Percentiles rank a stretch among this genome's conserved stretches.
These are phyloP conservation scores for Cystobasidium ongulense DNA, from an alignment of 768 basidiomycete species.

Conservation along the genomic window DNA sequence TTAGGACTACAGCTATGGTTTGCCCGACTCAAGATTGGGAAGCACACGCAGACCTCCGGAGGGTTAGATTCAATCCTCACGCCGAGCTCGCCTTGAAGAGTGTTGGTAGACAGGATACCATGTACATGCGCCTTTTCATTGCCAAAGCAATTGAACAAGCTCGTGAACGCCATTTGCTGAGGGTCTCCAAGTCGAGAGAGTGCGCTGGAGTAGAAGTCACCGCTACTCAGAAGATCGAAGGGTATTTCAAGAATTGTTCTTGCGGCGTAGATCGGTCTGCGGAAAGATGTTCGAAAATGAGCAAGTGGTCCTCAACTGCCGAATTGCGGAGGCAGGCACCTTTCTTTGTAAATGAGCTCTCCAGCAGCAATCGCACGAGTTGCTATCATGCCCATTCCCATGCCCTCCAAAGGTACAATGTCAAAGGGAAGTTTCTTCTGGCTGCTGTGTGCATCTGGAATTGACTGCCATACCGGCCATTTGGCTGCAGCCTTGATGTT, in stretches of 20 bases:
- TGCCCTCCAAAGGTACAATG: not conserved
- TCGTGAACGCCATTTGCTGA: not conserved
- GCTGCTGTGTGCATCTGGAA: not conserved
- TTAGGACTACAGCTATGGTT: constrained; percentile 19
- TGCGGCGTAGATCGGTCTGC: no score
- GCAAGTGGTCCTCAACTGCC: no score
- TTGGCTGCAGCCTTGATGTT: not conserved
- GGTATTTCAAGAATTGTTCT: no score
- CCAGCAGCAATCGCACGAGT: not conserved
- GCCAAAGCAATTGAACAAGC: constrained; percentile 1
- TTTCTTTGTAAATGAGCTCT: constrained; percentile 9
- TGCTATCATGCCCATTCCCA: constrained; percentile 15
- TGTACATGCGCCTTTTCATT: not conserved
- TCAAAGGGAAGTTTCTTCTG: not conserved
- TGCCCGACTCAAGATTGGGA: constrained; percentile 6
- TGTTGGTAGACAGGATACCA: constrained; percentile 14
- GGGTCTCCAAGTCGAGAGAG: not conserved
- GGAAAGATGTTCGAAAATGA: no score
- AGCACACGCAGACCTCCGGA: not conserved
- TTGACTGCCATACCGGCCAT: not conserved
- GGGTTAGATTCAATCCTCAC: not conserved
- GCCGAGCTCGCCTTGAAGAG: not conserved
- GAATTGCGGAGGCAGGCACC: no score
- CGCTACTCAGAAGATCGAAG: not conserved
- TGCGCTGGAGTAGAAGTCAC: not conserved